These are phyloP conservation scores for Phytopythium ostracodes DNA, from an alignment of 352 stramenopile species.

Conservation along the genomic window DNA sequence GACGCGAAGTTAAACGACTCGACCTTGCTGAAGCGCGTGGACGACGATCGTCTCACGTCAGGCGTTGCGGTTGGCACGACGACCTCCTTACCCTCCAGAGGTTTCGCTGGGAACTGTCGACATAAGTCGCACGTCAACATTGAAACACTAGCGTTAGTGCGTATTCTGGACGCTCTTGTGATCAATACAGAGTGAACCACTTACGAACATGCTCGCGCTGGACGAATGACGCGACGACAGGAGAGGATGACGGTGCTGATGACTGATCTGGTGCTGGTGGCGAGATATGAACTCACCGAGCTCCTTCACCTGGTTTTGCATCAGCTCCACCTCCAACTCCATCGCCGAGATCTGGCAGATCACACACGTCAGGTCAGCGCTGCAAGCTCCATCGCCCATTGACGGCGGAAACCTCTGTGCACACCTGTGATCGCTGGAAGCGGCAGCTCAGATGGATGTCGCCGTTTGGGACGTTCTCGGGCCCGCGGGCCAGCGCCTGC, in stretches of 20 bases:
- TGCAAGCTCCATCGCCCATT: neutral
- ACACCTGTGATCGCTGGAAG: slow-evolving; percentile 47
- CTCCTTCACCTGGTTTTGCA: slow-evolving; percentile 62
- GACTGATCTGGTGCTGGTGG: slow-evolving; percentile 25
- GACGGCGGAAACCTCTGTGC: neutral
- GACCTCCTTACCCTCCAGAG: slow-evolving; percentile 43
- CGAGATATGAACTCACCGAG: slow-evolving; percentile 47
- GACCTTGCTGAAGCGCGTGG: slow-evolving; percentile 36
- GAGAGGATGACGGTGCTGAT: slow-evolving; percentile 8
- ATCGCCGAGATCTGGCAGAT: slow-evolving; percentile 37
- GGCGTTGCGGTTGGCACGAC: slow-evolving; percentile 15
- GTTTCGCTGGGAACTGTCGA: slow-evolving; percentile 17
- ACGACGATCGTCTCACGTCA: slow-evolving; percentile 20
- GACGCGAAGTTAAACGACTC: slow-evolving; percentile 24
- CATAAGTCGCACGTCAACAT: neutral
- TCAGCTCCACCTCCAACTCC: slow-evolving; percentile 45
- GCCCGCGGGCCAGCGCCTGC: slow-evolving; percentile 30
- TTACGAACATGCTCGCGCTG: slow-evolving; percentile 3
- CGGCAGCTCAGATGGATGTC: slow-evolving; percentile 42
- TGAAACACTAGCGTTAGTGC: neutral
- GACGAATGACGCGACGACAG: slow-evolving; percentile 8
- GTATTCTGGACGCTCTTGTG: neutral
- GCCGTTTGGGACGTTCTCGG: slow-evolving; percentile 22
- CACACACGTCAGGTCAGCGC: neutral
- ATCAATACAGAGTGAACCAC: neutral